Conservation (phyloP, 495 filamentous ascomycete genomes). For the Daldinia grandis region DNA sequence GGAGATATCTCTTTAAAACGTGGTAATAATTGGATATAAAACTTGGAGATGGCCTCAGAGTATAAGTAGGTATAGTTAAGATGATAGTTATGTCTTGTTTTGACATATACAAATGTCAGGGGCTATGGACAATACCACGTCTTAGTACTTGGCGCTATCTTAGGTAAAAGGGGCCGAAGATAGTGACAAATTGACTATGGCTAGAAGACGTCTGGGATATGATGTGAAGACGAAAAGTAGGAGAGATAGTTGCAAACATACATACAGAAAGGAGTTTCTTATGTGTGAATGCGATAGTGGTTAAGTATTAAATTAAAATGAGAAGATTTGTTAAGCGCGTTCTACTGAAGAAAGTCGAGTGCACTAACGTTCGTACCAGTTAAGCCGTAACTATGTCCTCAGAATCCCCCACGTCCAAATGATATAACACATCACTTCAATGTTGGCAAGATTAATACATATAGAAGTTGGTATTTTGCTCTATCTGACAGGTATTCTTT, state of each 20-base stretch:
- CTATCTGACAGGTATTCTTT: neutral
- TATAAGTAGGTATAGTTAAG: neutral
- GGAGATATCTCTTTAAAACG: neutral
- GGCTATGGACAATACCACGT: neutral
- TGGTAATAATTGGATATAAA: neutral
- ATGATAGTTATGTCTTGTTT: neutral
- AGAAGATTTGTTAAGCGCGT: constrained; percentile 8
- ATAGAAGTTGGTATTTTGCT: neutral
- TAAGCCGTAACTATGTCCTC: constrained; percentile 17
- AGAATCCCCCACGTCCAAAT: neutral
- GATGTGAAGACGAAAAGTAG: neutral
- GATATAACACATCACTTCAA: neutral
- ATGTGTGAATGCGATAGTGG: neutral
- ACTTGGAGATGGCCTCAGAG: neutral
- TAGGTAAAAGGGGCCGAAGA: neutral
- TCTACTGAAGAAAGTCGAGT: neutral
- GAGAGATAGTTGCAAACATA: neutral
- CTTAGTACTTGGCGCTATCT: neutral
- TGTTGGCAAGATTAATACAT: neutral
- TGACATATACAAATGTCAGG: neutral
- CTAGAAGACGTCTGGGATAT: neutral
- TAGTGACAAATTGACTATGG: neutral
- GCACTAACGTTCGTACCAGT: constrained; percentile 14
- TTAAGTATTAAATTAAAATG: neutral
- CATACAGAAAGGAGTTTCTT: neutral